Evolutionary conservation across 2,329 filamentous ascomycete genomes (phyloP), one percentile per base, ranked within the genome.

Genomic region (Alternaria viburni): DNA sequence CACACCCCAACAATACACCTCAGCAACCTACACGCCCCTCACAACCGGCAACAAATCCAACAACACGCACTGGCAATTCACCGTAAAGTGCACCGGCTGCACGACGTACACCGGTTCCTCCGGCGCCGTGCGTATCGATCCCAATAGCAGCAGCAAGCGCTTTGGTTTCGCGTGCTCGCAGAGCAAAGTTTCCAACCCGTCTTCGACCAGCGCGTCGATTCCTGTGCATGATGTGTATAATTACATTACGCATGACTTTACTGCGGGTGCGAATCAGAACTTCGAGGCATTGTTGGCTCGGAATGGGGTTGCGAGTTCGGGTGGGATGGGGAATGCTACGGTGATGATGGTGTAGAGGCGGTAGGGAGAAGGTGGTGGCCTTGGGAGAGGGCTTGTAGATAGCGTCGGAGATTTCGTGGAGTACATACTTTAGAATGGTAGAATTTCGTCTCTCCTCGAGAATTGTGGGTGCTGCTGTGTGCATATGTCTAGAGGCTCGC

Each of bases 41-140:
- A 69, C 43, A 13, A 66, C 61, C 1, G 75, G 75, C 54, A 76
- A 75, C 68, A 68, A 66, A 12, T 66, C 66, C 17, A 78, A 78
- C 66, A 62, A 66, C 10, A 75, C 74, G 3, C 74, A 78, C 57
- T 78, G 74, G 74, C 73, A 76, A 47, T 75, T 65, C 65, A 77
- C 73, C 12, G 74, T 67, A 11, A 72, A 73, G 57, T 78, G 75
- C 57, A 66, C 67, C 10, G 75, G 75, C 43, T 78, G 75, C 65
- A 77, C 74, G 10, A 66, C 69, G 3, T 76, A 58, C 54, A 69
- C 60, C 8, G 68, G 69, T 28, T 47, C 57, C 8, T 68, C 60
- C 5, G 68, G 73, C 13, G 41, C 47, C 9, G 54, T 56, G 9
- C 59, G 60, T 3, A 69, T 78, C 26, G 70, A 73, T 41, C 71